Evolutionary conservation across 2,329 filamentous ascomycete genomes (phyloP), one percentile per base, ranked within the genome.

Genomic region (Dactylellina cionopaga): DNA sequence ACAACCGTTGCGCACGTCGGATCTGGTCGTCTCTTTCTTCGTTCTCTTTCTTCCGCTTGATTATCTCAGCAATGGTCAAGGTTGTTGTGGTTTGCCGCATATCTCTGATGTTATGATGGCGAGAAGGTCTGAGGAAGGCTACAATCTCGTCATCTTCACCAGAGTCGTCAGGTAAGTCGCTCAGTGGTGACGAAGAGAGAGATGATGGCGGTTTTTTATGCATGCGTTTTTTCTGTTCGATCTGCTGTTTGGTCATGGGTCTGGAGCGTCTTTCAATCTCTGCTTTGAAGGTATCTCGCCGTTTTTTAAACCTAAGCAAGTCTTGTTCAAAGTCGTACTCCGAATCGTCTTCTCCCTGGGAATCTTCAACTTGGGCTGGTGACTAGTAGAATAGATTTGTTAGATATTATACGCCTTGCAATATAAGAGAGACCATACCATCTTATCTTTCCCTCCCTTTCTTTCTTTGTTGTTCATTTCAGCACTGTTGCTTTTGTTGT

Each of bases 321-420:
- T 70, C 65, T 17, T 60, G 41, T 25, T 70, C 65, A 19, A 43
- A 70, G 27, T 39, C 59, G 65, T 70, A 70, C n/a, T 70, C 65
- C 31, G 47, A 55, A n/a, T 70, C 65, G 39, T 27, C 22, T 11
- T 70, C 65, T 19, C 41, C 65, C n/a, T 70, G 65, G 19, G 65
- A 70, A 43, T 70, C 65, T 17, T 49, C 37, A 11, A 70, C 56
- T n/a, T n/a, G n/a, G n/a, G n/a, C n/a, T n/a, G n/a, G n/a, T n/a
- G n/a, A n/a, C n/a, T n/a, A n/a, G n/a, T n/a, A n/a, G n/a, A n/a
- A n/a, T n/a, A n/a, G n/a, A n/a, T n/a, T n/a, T n/a, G n/a, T n/a
- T n/a, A n/a, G n/a, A n/a, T n/a, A n/a, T n/a, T n/a, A n/a, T n/a
- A n/a, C n/a, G n/a, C n/a, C n/a, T n/a, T n/a, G n/a, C n/a, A n/a